Evolutionary conservation across 192 early-diverging fungal species (phyloP).

Genomic region (Nowakowskiella sp.): DNA sequence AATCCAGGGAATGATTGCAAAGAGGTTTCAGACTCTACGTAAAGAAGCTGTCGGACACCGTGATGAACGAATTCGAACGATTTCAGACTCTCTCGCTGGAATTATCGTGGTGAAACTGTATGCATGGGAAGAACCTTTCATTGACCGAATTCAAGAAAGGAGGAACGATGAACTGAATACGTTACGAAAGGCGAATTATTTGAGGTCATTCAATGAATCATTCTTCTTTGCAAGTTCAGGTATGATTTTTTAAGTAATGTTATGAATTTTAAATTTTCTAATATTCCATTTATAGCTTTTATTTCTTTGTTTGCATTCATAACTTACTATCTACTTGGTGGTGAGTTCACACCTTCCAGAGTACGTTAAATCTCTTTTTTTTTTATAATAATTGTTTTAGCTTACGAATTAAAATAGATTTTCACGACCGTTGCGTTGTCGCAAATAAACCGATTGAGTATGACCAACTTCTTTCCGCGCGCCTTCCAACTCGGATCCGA

Average conservation of each 20-base stretch:
- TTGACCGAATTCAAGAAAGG: constrained; percentile 17
- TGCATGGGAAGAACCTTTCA: constrained; percentile 53
- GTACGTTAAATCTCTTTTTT: background rate
- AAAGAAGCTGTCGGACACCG: constrained; percentile 17
- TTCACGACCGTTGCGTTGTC: constrained; percentile 36
- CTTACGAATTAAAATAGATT: constrained; percentile 8
- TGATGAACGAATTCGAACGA: constrained; percentile 60
- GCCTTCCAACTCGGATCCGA: constrained; percentile 5
- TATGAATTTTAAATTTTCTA: background rate
- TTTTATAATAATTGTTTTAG: background rate
- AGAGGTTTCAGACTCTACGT: constrained; percentile 19
- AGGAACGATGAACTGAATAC: constrained; percentile 22
- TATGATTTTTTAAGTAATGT: constrained; percentile 4
- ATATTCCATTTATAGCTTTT: constrained; percentile 8
- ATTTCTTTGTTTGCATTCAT: constrained; percentile 36
- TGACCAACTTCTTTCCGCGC: constrained; percentile 33
- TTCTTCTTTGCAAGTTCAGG: constrained; percentile 34
- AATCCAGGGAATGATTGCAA: constrained; percentile 32
- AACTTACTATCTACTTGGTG: constrained; percentile 33
- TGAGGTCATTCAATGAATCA: constrained; percentile 41
- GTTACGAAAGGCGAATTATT: constrained; percentile 23
- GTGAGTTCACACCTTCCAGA: constrained; percentile 11
- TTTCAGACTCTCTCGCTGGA: constrained; percentile 53
- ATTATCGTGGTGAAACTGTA: constrained; percentile 68
- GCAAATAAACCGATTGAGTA: constrained; percentile 19